Evolutionary conservation across 208 protist genomes (phyloP).

Genomic region (Trichomonas vaginalis): DNA sequence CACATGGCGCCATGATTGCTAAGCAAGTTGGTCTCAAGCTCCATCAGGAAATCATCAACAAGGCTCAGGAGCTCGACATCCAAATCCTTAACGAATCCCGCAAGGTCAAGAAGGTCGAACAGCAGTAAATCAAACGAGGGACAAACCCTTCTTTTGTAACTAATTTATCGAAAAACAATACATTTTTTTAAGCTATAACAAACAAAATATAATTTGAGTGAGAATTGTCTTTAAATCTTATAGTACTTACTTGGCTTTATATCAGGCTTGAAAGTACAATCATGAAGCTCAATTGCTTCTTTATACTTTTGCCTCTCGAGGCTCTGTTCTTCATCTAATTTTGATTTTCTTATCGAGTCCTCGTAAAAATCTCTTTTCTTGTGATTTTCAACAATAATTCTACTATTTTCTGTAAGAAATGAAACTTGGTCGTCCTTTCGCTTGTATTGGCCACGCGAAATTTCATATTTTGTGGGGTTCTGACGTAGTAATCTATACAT

Average conservation of each 20-base stretch:
- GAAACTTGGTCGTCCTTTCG: neutral
- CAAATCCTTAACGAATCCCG: no score
- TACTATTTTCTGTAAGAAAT: neutral
- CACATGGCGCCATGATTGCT: constrained; percentile 83
- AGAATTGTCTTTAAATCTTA: no score
- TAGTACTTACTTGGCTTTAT: constrained; percentile 56
- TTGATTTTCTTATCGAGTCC: neutral
- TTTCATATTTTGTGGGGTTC: neutral
- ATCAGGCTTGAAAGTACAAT: neutral
- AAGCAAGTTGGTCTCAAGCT: constrained; percentile 71
- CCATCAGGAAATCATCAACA: constrained; percentile 85
- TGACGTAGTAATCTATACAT: neutral
- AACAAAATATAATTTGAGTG: no score
- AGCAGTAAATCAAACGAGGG: neutral
- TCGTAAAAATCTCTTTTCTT: neutral
- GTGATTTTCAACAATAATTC: neutral
- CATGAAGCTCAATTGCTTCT: neutral
- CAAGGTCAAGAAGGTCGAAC: no score
- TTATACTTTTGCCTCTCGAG: neutral
- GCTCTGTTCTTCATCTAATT: neutral
- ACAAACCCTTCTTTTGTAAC: no score
- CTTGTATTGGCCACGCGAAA: neutral
- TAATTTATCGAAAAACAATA: no score
- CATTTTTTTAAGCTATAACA: no score
- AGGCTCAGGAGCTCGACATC: no score